Base-by-base conservation (phyloP, 1,139 yeast genomes). In the Lodderomyces orthopsilosis region DNA sequence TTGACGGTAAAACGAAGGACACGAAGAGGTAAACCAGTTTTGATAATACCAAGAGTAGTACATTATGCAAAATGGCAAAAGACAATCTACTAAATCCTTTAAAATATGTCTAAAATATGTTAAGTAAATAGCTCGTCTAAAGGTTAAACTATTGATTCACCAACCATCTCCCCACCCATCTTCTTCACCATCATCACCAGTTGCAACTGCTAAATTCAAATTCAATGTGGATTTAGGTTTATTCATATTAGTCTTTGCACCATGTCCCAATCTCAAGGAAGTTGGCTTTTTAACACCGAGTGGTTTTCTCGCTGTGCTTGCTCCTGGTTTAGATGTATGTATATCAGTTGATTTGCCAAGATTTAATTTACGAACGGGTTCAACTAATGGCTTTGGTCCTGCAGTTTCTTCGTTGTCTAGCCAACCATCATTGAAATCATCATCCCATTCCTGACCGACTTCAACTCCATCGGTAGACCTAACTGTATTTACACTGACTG, bases 101-200 rank as follows among this genome's bases (percentile, higher is more conserved):
- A 5, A 6, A 5, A 21, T 6, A 21, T 21, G 23, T 8, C 5
- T 21, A 21, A 21, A 21, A 21, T 21, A 8, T 21, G 8, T 21
- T 21, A 8, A 21, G 8, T 21, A 21, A 21, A 21, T 21, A 21
- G 5, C 8, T 6, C 5, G 8, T 21, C 23, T 21, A 21, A 21
- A 24, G n/a, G n/a, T n/a, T n/a, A n/a, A n/a, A n/a, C n/a, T 13
- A 13, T 27, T n/a, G 13, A 17, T 15, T 27, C 15, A 59, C 64
- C 64, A 59, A 21, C 56, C 63, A 38, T 59, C 65, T 13, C 56
- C 58, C 54, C 67, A 57, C 9, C 57, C 63, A 38, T 57, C 73
- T 30, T 79, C 86, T 83, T 85, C 80, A 0, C 75, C 79, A 42
- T 73, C 81, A 12, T 72, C 82, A 18, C 69, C 75, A 7, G 66